A percentile compares a stretch with the other conserved stretches of the same genome.
Conservation (phyloP, 345 rosid species). For the Gossypium ekmanianum region DNA sequence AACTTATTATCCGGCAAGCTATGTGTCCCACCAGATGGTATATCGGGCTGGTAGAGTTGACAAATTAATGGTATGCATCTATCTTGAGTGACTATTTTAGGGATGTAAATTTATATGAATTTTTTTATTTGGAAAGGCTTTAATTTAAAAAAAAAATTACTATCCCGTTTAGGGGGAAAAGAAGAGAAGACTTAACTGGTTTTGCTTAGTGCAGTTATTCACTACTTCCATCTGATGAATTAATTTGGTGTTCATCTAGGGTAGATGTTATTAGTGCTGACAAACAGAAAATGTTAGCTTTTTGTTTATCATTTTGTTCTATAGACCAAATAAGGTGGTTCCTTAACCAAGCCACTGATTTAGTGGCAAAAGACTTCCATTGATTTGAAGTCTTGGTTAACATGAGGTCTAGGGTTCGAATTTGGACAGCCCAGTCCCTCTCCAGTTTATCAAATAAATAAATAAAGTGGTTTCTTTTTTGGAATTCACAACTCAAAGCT, state of each 20-base stretch:
- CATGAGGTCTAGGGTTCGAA: too few species aligned
- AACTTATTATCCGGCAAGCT: conserved; percentile 66
- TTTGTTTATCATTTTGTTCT: not conserved
- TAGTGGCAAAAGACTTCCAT: too few species aligned
- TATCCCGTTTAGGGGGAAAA: not conserved
- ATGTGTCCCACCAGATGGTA: conserved; percentile 84
- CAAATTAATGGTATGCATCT: conserved; percentile 62
- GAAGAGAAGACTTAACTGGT: not conserved
- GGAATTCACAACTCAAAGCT: not conserved
- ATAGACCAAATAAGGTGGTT: not conserved
- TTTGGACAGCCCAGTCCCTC: too few species aligned
- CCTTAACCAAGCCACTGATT: too few species aligned
- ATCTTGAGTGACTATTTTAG: conserved; percentile 9
- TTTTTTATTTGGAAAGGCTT: not conserved
- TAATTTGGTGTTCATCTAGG: not conserved
- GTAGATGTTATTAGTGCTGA: not conserved
- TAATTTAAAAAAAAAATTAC: not conserved
- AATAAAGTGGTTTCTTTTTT: not conserved
- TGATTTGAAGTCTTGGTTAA: too few species aligned
- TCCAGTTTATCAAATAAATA: not conserved
- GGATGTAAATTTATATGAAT: not conserved
- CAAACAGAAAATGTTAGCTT: not conserved
- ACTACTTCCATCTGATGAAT: not conserved
- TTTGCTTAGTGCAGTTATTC: not conserved
- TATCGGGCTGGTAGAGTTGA: conserved; percentile 56